Percentiles rank a stretch among this genome's conserved stretches.
phyloP scores from a whole-genome alignment of 495 filamentous ascomycete genomes.

The Acidomyces sp. region DNA sequence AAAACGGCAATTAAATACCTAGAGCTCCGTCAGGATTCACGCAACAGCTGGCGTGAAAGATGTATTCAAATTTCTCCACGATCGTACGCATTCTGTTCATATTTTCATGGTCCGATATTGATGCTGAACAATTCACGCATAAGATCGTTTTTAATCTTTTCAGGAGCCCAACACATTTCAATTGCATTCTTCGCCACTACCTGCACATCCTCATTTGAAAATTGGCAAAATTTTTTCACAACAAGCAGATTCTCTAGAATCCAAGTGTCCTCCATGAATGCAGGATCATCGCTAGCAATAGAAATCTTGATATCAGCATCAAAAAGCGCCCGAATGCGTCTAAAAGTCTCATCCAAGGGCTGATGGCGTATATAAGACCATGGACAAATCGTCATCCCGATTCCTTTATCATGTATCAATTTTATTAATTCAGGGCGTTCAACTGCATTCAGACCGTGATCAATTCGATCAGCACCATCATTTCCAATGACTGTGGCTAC shows the following conservation, averaged over 20 bases:
- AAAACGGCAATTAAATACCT: too few relatives aligned
- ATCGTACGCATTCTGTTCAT: too few relatives aligned
- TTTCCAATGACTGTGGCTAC: constrained; percentile 29
- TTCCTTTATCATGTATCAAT: constrained; percentile 23
- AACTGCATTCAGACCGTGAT: constrained; percentile 33
- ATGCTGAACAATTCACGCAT: too few relatives aligned
- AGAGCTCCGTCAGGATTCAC: too few relatives aligned
- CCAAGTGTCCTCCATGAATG: constrained; percentile 35
- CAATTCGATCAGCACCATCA: constrained; percentile 28
- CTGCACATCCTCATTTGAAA: constrained; percentile 29
- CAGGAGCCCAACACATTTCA: constrained; percentile 32
- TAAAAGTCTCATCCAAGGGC: constrained; percentile 29
- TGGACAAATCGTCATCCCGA: constrained; percentile 34
- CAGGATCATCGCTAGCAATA: constrained; percentile 49
- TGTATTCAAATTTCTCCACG: too few relatives aligned
- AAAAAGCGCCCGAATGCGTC: constrained; percentile 29
- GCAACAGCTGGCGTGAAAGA: too few relatives aligned
- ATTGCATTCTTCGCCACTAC: constrained; percentile 29
- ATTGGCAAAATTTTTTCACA: constrained; percentile 27
- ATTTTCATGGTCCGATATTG: too few relatives aligned
- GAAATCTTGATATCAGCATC: constrained; percentile 44
- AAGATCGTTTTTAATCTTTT: constrained; percentile 15
- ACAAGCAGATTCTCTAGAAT: constrained; percentile 34
- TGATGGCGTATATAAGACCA: constrained; percentile 33
- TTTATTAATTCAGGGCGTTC: constrained; percentile 26